Base-by-base conservation (phyloP, 148 eudicot genomes). In the Rhododendron molle region DNA sequence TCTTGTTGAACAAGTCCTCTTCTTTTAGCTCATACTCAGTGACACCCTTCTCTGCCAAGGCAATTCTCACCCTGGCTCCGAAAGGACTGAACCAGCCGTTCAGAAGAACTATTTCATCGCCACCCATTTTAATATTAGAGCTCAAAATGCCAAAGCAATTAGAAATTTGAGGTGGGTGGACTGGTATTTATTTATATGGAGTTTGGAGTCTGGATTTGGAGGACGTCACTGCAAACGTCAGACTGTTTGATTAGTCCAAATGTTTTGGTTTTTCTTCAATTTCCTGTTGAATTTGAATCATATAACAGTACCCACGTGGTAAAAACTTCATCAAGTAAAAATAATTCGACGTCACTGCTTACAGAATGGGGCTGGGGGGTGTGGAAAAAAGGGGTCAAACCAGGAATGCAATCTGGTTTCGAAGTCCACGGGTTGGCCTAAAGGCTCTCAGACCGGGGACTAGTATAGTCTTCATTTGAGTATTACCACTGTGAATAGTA, bases 31-130 rank as follows among this genome's bases (percentile, higher is more conserved):
- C 87, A 40, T 82, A 87, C 7, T 85, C 67, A 21, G 67, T 60
- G 0, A 87, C 71, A 1, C 87, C 88, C 74, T 89, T 89, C 83
- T 89, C 89, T 0, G 87, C 87, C 40, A 85, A 47, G 14, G 89
- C 89, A 16, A 87, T 78, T 73, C 87, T 82, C 5, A 65, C 86
- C 82, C 90, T 85, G 81, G 83, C 83, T 2, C 90, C 89, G 16
- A 85, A 87, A 52, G 49, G 34, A 46, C 90, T 89, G 2, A 77
- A 12, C 88, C 85, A 85, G 44, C 34, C 10, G 50, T 86, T 84
- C 54, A 87, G 23, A 26, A 60, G 69, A 60, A 60, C 11, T 21
- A 60, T 60, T 7, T 60, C 69, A 21, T 7, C 69, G 11, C 69
- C 69, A 60, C 69, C 69, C 69, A 60, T 60, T 60, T 60, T 60